Conservation (phyloP, 163 green algal species). For the Scenedesmus sp. region DNA sequence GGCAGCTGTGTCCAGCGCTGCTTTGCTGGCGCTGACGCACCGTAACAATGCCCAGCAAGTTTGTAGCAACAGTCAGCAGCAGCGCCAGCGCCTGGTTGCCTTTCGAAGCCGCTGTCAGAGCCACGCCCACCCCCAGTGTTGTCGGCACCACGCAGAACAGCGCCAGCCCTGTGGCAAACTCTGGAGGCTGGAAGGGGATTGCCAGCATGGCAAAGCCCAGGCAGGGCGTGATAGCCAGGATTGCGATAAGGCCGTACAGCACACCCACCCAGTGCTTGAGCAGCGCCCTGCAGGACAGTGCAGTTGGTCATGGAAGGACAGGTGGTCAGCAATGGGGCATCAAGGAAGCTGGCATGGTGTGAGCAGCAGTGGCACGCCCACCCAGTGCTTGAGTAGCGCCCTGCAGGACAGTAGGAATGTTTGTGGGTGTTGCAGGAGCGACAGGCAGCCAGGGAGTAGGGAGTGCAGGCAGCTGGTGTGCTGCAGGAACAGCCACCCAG, state of each 20-base stretch:
- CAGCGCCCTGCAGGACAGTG: constrained; percentile 21
- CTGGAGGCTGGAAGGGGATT: constrained; percentile 51
- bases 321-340: not conserved
- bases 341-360: not conserved
- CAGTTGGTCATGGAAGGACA: not conserved
- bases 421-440: not conserved
- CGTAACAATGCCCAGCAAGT: constrained; percentile 49
- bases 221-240: constrained; percentile 65
- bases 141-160: constrained; percentile 78
- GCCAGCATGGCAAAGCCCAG: constrained; percentile 62
- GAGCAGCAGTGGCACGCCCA: not conserved
- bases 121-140: constrained; percentile 74
- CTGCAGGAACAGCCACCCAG: constrained; percentile 35
- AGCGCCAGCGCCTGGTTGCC: constrained; percentile 79
- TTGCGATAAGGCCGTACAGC: constrained; percentile 61
- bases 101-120: constrained; percentile 62
- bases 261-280: constrained; percentile 50
- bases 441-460: not conserved
- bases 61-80: constrained; percentile 67
- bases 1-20: not conserved
- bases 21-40: not conserved
- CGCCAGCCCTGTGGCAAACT: constrained; percentile 69
- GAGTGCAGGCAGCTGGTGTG: not conserved
- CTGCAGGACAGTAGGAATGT: not conserved
- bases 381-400: constrained; percentile 48